Percentiles rank a stretch among this genome's conserved stretches.
Evolutionary conservation across 495 filamentous ascomycete species (phyloP).

Genomic region (Echria macrotheca): DNA sequence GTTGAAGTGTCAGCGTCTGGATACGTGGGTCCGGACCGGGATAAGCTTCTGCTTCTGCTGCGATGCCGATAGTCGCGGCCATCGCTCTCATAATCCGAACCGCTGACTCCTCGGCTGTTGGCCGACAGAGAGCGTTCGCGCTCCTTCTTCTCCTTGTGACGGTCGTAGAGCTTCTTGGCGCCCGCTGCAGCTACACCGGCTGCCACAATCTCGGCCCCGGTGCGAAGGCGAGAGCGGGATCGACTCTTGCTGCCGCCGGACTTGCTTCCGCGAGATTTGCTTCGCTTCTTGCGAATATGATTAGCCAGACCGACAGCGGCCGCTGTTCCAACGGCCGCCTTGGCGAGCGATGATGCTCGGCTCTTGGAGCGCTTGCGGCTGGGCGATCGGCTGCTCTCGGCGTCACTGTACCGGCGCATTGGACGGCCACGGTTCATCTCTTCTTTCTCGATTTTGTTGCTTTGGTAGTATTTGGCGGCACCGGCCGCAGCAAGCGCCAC

Average conservation of each 20-base stretch:
- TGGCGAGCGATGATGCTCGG: slow-evolving; percentile 63
- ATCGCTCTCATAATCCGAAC: slow-evolving; percentile 25
- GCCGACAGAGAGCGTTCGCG: slow-evolving; percentile 42
- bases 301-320: slow-evolving; percentile 73
- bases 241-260: slow-evolving; percentile 44
- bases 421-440: slow-evolving; percentile 64
- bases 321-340: slow-evolving; percentile 72
- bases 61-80: slow-evolving; percentile 25
- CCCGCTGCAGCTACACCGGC: slow-evolving; percentile 75
- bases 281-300: slow-evolving; percentile 58
- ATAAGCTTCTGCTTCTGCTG: slow-evolving; percentile 52
- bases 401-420: slow-evolving; percentile 53
- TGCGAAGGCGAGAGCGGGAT: slow-evolving; percentile 54
- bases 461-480: slow-evolving; percentile 69
- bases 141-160: slow-evolving; percentile 45
- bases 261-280: slow-evolving; percentile 51
- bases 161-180: slow-evolving; percentile 77
- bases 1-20: slow-evolving; percentile 35
- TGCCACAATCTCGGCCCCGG: slow-evolving; percentile 58
- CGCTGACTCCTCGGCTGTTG: slow-evolving; percentile 26
- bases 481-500: slow-evolving; percentile 70
- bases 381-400: slow-evolving; percentile 29
- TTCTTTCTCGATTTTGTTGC: slow-evolving; percentile 61
- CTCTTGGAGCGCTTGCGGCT: slow-evolving; percentile 51
- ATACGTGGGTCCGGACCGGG: slow-evolving; percentile 47